Evolutionary conservation across 345 rosid genomes (phyloP).

Genomic region (Citrus maxima): DNA sequence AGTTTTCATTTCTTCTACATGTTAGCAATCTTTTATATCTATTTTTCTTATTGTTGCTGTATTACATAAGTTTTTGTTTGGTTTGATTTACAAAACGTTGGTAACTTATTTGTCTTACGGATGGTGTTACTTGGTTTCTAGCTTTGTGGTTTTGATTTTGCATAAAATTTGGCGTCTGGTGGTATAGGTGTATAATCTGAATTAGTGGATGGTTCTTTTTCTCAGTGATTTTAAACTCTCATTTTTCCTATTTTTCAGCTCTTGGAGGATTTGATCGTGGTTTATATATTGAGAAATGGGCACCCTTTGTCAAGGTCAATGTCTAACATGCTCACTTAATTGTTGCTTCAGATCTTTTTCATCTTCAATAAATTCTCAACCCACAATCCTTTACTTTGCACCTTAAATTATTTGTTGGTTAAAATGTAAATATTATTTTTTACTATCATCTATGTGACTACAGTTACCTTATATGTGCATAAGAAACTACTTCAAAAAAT

Average conservation of each 20-base stretch:
- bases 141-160: background rate
- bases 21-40: background rate
- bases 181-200: background rate
- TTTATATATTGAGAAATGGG: constrained; percentile 95
- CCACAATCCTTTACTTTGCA: background rate
- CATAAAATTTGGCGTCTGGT: background rate
- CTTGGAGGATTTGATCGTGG: constrained; percentile 84
- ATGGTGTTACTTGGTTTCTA: background rate
- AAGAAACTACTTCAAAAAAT: background rate
- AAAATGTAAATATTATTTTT: background rate
- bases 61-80: background rate
- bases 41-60: background rate
- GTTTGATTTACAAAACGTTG: background rate
- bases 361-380: background rate
- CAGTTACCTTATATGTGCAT: background rate
- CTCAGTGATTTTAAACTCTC: background rate
- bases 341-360: background rate
- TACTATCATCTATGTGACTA: background rate
- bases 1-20: background rate
- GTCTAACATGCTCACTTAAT: background rate
- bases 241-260: constrained; percentile 34
- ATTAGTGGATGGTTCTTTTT: background rate
- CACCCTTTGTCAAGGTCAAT: constrained; percentile 73
- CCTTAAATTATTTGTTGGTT: background rate
- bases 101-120: background rate